Evolutionary conservation across 2,329 filamentous ascomycete genomes (phyloP).

Genomic region (Aureobasidium sp.): DNA sequence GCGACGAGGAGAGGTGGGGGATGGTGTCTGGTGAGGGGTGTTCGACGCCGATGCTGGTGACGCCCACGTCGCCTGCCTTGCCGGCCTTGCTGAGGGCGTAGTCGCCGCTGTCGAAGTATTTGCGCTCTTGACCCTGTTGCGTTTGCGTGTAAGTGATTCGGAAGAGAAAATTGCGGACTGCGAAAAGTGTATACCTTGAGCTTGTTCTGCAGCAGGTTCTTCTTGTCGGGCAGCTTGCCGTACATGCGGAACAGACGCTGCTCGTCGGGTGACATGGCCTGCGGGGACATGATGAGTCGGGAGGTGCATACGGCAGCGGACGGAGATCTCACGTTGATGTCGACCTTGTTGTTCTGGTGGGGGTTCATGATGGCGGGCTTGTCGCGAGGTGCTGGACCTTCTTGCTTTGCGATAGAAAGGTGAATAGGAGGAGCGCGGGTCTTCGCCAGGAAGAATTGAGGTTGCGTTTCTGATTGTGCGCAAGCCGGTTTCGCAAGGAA

Average conservation of each 20-base stretch:
- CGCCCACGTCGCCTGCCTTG: conserved; percentile 88
- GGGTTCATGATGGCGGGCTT: conserved; percentile 62
- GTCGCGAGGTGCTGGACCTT: not conserved
- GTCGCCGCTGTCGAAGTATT: conserved; percentile 93
- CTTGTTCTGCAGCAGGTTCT: conserved; percentile 94
- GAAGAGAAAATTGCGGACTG: not conserved
- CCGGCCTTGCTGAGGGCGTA: conserved; percentile 93
- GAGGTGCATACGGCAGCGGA: not conserved
- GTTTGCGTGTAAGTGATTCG: not conserved
- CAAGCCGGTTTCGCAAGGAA: not conserved
- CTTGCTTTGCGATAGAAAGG: not conserved
- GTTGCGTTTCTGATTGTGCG: not conserved
- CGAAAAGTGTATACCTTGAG: conserved; percentile 53
- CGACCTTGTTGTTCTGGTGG: conserved; percentile 96
- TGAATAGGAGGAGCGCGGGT: not conserved
- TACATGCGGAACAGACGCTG: conserved; percentile 95
- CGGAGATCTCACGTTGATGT: conserved; percentile 67
- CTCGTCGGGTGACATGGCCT: conserved; percentile 91
- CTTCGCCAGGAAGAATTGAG: not conserved
- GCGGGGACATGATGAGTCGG: conserved; percentile 17
- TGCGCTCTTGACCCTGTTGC: conserved; percentile 61
- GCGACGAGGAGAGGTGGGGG: conserved; percentile 27
- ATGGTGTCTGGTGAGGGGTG: conserved; percentile 56
- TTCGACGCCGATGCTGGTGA: conserved; percentile 86
- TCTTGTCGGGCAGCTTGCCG: conserved; percentile 93